Base-by-base conservation (phyloP, 495 filamentous ascomycete species). In the Talaromyces ruber region DNA sequence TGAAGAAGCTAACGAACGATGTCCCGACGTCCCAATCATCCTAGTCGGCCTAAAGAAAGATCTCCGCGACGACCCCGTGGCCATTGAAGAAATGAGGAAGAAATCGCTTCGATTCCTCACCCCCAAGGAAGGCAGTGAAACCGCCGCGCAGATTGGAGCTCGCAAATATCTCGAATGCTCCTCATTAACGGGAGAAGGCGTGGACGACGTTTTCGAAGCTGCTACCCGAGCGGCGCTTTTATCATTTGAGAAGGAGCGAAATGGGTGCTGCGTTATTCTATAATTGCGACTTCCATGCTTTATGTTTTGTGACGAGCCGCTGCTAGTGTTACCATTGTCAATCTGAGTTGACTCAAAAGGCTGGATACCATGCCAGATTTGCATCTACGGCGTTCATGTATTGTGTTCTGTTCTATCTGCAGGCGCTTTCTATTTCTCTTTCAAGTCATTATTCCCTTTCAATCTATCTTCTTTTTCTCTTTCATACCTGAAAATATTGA, bases 181-280 rank as follows among this genome's bases (percentile, higher is more conserved):
- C 4, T 93, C 90, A 30, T 75, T 99, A 65, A 97, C 90, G n/a
- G 94, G 94, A 55, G 95, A 99, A 70, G 94, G 94, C 12, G 94
- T 99, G 24, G 94, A 99, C 73, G 94, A 99, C 75, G 94, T 99
- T 12, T 99, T 99, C 69, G 94, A 99, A 72, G 94, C 94, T 28
- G 94, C 94, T 8, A 99, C 94, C 59, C 83, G 94, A 68, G 93
- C 94, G n/a, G 93, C 94, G 28, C 79, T 99, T 60, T 81, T 97
- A 21, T 93, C 86, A 37, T 94, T 95, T 62, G 93, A 98, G 68
- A 93, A 93, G 74, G 85, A 86, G 26, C 90, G 96, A 72, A 83
- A 85, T 62, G 76, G 59, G 18, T 98, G 94, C 81, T 98, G 94
- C 75, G 83, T 91, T 52, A 93, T 98, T 69, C 84, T 98, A 84